Evolutionary conservation across 129 eudicot species (phyloP).

Genomic region (Logfia minima): DNA sequence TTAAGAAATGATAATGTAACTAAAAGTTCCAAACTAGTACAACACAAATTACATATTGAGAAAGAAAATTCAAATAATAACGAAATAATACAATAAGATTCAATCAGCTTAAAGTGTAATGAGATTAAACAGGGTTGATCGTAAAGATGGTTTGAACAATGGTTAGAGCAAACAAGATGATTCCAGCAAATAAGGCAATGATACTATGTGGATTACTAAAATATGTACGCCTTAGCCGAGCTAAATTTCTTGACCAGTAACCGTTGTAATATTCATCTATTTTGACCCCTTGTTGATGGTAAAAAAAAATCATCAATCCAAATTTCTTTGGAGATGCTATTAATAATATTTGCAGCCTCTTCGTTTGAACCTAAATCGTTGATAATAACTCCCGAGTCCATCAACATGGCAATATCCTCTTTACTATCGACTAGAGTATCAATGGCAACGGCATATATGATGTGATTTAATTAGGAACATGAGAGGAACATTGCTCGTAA

Average conservation of each 20-base stretch:
- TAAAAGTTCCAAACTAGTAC: too few relatives aligned
- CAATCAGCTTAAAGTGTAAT: too few relatives aligned
- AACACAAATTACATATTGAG: too few relatives aligned
- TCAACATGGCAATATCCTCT: background rate
- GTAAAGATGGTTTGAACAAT: too few relatives aligned
- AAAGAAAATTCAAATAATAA: too few relatives aligned
- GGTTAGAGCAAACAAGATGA: too few relatives aligned
- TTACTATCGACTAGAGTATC: background rate
- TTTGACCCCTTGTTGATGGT: background rate
- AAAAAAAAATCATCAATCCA: background rate
- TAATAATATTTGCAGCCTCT: background rate
- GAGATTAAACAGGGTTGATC: too few relatives aligned
- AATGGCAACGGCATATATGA: background rate
- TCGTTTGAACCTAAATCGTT: background rate
- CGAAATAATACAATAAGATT: too few relatives aligned
- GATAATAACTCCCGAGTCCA: background rate
- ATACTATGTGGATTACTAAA: constrained; percentile 9
- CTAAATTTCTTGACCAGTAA: constrained; percentile 4
- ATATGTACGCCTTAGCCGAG: background rate
- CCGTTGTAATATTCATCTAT: background rate
- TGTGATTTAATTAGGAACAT: background rate
- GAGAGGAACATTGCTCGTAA: background rate
- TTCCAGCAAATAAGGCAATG: background rate
- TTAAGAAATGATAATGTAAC: too few relatives aligned
- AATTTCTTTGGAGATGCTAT: background rate